Conservation (phyloP, 2,329 filamentous ascomycete species). For the Alternaria sp. region DNA sequence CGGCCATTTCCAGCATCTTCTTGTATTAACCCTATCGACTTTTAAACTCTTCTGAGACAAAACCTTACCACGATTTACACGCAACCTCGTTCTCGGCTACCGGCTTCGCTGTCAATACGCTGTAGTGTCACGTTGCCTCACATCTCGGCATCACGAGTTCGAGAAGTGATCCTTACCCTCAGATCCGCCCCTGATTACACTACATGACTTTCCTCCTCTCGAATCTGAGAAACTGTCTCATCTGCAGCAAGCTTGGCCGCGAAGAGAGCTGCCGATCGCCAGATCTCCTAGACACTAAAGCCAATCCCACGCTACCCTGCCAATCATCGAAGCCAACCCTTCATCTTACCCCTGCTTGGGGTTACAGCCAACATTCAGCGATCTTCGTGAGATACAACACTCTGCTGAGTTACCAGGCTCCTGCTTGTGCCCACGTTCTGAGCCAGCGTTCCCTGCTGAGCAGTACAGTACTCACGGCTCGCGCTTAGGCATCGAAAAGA, state of each 20-base stretch:
- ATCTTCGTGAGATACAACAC: conserved; percentile 33
- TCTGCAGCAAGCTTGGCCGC: conserved; percentile 27
- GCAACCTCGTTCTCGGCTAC: conserved; percentile 11
- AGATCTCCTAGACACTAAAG: conserved; percentile 4
- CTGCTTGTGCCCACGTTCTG: conserved; percentile 36
- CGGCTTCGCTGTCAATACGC: conserved; percentile 25
- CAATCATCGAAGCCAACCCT: conserved; percentile 3
- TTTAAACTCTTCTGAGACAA: neutral
- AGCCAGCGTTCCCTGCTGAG: conserved; percentile 16
- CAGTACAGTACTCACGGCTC: conserved; percentile 15
- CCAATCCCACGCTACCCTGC: conserved; percentile 1
- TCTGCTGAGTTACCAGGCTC: conserved; percentile 33
- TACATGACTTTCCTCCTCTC: conserved; percentile 30
- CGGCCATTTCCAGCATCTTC: neutral
- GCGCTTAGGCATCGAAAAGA: conserved; percentile 12
- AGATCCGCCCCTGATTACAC: conserved; percentile 34
- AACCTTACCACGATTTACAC: conserved; percentile 1
- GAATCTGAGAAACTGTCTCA: conserved; percentile 25
- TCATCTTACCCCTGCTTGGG: conserved; percentile 24
- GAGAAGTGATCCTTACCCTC: conserved; percentile 29
- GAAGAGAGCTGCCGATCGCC: conserved; percentile 22
- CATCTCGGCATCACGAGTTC: conserved; percentile 29
- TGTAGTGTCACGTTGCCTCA: conserved; percentile 35
- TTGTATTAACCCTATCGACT: neutral
- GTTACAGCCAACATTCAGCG: conserved; percentile 33